phyloP scores from a whole-genome alignment of 257 asterid genomes.

The Parsonsia alboflavescens region DNA sequence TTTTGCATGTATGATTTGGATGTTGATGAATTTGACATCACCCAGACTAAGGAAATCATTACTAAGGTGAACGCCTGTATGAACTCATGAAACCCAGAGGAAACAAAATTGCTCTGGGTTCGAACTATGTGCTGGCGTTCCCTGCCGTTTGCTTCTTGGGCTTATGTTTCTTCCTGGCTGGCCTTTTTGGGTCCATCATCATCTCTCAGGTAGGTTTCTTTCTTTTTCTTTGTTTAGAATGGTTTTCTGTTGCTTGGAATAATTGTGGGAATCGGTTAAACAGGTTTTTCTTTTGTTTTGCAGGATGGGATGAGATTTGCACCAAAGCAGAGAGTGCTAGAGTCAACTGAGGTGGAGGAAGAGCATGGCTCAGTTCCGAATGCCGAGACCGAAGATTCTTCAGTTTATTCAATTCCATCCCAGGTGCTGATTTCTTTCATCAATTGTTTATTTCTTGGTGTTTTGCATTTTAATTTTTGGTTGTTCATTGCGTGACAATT shows the following conservation, averaged over 20 bases:
- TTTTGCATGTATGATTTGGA: background rate
- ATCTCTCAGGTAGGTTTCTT: slow-evolving; percentile 30
- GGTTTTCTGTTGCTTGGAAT: background rate
- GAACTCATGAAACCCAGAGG: slow-evolving; percentile 3
- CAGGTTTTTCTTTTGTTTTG: background rate
- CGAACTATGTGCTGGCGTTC: slow-evolving; percentile 3
- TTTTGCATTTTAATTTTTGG: background rate
- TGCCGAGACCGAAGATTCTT: slow-evolving; percentile 14
- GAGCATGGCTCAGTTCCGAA: background rate
- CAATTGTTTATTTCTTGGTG: too few relatives aligned
- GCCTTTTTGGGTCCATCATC: slow-evolving; percentile 45
- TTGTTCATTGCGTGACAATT: too few relatives aligned
- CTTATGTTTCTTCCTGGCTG: slow-evolving; percentile 47
- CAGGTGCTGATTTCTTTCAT: slow-evolving; percentile 3
- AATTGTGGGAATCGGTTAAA: background rate
- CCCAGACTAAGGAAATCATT: background rate
- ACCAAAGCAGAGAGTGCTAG: background rate
- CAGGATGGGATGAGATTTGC: slow-evolving; percentile 8
- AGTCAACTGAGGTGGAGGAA: background rate
- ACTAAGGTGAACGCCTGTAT: too few relatives aligned
- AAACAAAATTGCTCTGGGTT: background rate
- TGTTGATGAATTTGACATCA: background rate
- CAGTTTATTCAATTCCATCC: background rate
- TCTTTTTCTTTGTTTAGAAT: background rate
- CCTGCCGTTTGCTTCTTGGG: slow-evolving; percentile 39